Evolutionary conservation across 2,329 filamentous ascomycete species (phyloP), one percentile per base, ranked within the genome.

Genomic region (Monilinia fructicola): DNA sequence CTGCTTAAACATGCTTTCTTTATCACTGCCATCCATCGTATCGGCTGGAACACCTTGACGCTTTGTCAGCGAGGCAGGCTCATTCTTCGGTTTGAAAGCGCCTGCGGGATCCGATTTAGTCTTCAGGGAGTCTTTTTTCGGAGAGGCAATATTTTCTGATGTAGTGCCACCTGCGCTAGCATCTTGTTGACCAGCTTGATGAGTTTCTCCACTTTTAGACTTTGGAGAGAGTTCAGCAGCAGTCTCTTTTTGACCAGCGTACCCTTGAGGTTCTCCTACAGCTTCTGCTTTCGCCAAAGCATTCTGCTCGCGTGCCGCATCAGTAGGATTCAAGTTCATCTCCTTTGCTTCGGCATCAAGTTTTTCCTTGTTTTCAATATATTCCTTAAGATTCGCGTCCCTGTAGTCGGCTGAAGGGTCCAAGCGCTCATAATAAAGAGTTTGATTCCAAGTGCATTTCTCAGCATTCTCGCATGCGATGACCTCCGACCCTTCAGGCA

Each of bases 401-500:
- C 85, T 80, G 70, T 75, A 80, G 1, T 74, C 75, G 14, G 76
- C 77, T 6, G 78, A 77, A 0, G 82, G 81, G 69, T 76, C 75
- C 18, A 76, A 54, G 52, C 66, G 68, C 31, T 70, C 65, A 46
- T 68, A 66, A 38, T 75, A 76, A 11, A 52, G 61, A 2, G 73
- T 75, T 60, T 77, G 70, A 48, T 75, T 75, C 75, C 75, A 77
- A 1, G 67, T 50, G 58, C 75, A 77, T 54, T 72, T 46, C 21
- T 69, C 67, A 26, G 68, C 56, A 54, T 67, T 72, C 42, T 70
- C 59, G 58, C 88, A 90, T 2, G 84, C 81, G 31, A 82, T 70
- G 5, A 85, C 75, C 6, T 71, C 74, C 3, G 82, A 80, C 2
- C 72, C 76, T 74, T 91, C 88, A 3, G 88, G 85, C 88, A 90